Percentiles rank a stretch among this genome's conserved stretches.
Conservation (phyloP, 2,329 filamentous ascomycete genomes). For the Zasmidium cellare region DNA sequence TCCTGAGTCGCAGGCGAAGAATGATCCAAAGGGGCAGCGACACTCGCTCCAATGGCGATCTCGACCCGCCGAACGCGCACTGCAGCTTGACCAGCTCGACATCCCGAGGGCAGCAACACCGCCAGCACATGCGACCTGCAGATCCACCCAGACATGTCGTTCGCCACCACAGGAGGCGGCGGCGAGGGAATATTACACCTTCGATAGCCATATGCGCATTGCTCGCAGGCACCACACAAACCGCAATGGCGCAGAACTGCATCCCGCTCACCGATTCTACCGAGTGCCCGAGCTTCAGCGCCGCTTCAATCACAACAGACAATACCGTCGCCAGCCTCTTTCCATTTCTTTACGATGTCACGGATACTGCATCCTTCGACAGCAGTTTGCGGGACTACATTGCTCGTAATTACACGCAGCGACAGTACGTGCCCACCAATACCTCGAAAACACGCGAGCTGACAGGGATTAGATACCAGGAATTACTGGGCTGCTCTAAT, state of each 20-base stretch:
- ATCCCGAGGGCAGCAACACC: slow-evolving; percentile 17
- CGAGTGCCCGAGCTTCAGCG: slow-evolving; percentile 70
- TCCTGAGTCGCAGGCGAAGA: slow-evolving; percentile 2
- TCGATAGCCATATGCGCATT: slow-evolving; percentile 23
- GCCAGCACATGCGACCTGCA: slow-evolving; percentile 12
- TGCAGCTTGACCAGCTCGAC: not conserved
- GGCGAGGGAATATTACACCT: slow-evolving; percentile 5
- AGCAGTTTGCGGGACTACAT: slow-evolving; percentile 71
- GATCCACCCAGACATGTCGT: slow-evolving; percentile 9
- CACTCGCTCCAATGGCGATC: slow-evolving; percentile 7
- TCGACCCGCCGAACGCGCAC: slow-evolving; percentile 7
- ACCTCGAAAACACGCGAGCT: slow-evolving; percentile 22
- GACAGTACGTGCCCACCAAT: slow-evolving; percentile 62
- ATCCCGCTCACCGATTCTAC: slow-evolving; percentile 71
- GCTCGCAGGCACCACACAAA: slow-evolving; percentile 25
- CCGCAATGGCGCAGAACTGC: slow-evolving; percentile 50
- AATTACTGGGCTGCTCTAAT: slow-evolving; percentile 74
- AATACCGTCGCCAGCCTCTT: slow-evolving; percentile 60
- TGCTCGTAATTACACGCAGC: slow-evolving; percentile 69
- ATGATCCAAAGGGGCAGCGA: slow-evolving; percentile 11
- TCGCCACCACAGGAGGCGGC: slow-evolving; percentile 6
- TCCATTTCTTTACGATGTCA: slow-evolving; percentile 82
- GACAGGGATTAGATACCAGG: slow-evolving; percentile 67
- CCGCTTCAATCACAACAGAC: slow-evolving; percentile 69
- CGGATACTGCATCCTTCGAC: slow-evolving; percentile 76